These are phyloP conservation scores for Candida chilensis DNA, from an alignment of 805 yeast genomes.

Conservation along the genomic window DNA sequence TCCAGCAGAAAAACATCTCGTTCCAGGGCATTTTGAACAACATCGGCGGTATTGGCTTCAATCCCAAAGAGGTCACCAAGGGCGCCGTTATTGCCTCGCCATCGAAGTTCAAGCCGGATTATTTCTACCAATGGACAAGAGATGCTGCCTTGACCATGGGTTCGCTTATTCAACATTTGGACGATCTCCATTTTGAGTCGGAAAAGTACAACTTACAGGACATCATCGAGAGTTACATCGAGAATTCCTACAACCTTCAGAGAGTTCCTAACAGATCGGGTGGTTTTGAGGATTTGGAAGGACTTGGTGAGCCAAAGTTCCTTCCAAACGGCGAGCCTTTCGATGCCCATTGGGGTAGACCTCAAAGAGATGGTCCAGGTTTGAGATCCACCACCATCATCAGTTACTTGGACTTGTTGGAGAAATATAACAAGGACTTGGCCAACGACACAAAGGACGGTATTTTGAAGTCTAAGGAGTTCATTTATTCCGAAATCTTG, in stretches of 20 bases:
- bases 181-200: conserved; percentile 24
- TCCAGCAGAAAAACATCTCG: conserved; percentile 26
- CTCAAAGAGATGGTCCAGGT: conserved; percentile 94
- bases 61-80: conserved; percentile 25
- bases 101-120: conserved; percentile 61
- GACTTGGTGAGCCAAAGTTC: conserved; percentile 90
- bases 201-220: conserved; percentile 8
- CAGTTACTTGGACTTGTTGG: conserved; percentile 39
- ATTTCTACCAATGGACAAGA: conserved; percentile 85
- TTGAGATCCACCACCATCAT: conserved; percentile 60
- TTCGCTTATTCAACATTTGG: conserved; percentile 48
- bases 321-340: conserved; percentile 57
- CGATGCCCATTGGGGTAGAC: conserved; percentile 78
- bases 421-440: conserved; percentile 14
- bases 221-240: conserved; percentile 52
- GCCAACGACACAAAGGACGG: conserved; percentile 8
- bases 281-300: conserved; percentile 34
- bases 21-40: conserved; percentile 40
- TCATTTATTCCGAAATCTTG: conserved; percentile 42
- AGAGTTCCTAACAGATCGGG: conserved; percentile 67
- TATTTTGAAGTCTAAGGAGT: conserved; percentile 14
- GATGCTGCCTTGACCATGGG: conserved; percentile 79
- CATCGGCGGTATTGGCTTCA: conserved; percentile 40
- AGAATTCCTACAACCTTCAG: conserved; percentile 52
- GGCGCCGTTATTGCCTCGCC: conserved; percentile 89